Conservation (phyloP, 208 protist genomes). For the Leishmania guyanensis region DNA sequence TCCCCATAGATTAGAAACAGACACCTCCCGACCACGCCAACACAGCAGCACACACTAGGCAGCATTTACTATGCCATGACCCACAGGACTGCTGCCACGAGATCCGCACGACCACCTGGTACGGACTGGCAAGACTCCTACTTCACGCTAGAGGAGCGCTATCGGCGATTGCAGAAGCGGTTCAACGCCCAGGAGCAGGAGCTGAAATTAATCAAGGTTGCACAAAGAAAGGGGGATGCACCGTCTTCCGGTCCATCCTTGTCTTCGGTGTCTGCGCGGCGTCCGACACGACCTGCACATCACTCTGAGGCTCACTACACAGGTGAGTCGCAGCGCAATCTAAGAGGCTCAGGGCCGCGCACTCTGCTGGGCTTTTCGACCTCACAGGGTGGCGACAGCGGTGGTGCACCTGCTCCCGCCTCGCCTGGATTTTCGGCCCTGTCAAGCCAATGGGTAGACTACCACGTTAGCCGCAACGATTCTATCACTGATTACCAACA, state of each 20-base stretch:
- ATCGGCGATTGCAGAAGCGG: conserved; percentile 71
- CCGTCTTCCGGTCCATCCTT: conserved; percentile 17
- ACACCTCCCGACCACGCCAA: background rate
- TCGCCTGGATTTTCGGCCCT: conserved; percentile 1
- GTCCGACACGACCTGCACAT: background rate
- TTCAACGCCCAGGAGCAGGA: conserved; percentile 78
- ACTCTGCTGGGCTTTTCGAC: background rate
- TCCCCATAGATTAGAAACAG: background rate
- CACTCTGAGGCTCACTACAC: background rate
- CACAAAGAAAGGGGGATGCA: conserved; percentile 44
- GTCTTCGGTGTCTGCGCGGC: conserved; percentile 19
- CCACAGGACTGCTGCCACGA: background rate
- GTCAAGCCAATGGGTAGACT: conserved; percentile 8
- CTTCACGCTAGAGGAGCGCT: conserved; percentile 75
- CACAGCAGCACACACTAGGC: background rate
- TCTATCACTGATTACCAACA: background rate
- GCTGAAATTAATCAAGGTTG: conserved; percentile 75
- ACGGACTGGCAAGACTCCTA: conserved; percentile 87
- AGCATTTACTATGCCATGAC: conserved; percentile 9
- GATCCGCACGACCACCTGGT: conserved; percentile 44
- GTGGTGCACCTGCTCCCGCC: background rate
- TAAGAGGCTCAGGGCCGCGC: background rate
- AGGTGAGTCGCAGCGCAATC: background rate
- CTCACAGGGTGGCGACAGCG: background rate
- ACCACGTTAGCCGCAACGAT: conserved; percentile 3